phyloP scores from a whole-genome alignment of 1,139 yeast species.

The Scheffersomyces titani region DNA sequence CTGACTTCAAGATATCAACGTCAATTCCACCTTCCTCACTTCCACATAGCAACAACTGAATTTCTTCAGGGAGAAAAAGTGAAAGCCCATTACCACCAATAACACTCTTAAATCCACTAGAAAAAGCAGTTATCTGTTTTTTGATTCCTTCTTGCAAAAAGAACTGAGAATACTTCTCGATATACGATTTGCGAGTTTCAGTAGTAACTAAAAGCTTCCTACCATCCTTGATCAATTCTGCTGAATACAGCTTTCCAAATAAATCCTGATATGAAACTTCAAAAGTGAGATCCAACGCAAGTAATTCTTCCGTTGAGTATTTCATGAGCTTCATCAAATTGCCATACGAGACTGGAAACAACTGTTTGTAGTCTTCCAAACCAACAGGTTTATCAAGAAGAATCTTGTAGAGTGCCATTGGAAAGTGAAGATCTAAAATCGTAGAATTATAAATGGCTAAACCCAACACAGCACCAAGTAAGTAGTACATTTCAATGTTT shows the following conservation, averaged over 20 bases:
- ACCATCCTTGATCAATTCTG: conserved; percentile 63
- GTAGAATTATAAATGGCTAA: conserved; percentile 90
- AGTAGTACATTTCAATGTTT: conserved; percentile 58
- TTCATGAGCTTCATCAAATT: conserved; percentile 58
- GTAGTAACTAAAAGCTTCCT: conserved; percentile 50
- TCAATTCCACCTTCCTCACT: conserved; percentile 68
- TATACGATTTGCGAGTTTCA: conserved; percentile 59
- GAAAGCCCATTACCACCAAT: conserved; percentile 80
- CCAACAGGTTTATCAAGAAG: conserved; percentile 58
- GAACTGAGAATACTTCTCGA: conserved; percentile 61
- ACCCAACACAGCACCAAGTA: conserved; percentile 85
- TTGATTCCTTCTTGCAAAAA: conserved; percentile 58
- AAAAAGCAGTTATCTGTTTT: conserved; percentile 57
- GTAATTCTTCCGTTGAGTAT: conserved; percentile 33
- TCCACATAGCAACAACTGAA: conserved; percentile 78
- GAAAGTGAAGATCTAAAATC: conserved; percentile 76
- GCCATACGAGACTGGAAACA: conserved; percentile 67
- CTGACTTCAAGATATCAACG: conserved; percentile 62
- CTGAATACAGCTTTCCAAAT: conserved; percentile 38
- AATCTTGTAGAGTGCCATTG: conserved; percentile 74
- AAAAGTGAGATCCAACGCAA: conserved; percentile 32
- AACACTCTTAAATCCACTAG: conserved; percentile 71
- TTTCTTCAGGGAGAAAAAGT: conserved; percentile 77
- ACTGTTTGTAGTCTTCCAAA: conserved; percentile 62
- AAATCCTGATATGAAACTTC: conserved; percentile 42